These are phyloP conservation scores for Tetrahymena borealis DNA, from an alignment of 73 alveolate genomes.

Conservation along the genomic window DNA sequence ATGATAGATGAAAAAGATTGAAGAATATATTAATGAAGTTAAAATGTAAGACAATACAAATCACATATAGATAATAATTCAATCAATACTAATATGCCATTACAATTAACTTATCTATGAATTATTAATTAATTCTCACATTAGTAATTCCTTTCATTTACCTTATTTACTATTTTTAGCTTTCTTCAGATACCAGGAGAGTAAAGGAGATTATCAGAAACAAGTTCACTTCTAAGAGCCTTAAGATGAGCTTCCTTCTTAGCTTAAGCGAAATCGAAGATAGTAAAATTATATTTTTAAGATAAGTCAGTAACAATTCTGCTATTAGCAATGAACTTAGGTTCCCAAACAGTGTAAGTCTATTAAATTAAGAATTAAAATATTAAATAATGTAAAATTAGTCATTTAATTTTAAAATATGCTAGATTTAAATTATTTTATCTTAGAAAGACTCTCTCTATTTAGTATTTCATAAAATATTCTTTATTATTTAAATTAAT, in stretches of 20 bases:
- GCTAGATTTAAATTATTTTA: too few species aligned
- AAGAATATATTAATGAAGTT: not conserved
- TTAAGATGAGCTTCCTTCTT: constrained; percentile 40
- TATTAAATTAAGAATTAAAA: not conserved
- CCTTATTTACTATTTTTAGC: not conserved
- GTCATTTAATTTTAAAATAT: too few species aligned
- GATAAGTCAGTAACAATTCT: constrained; percentile 5
- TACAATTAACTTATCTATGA: not conserved
- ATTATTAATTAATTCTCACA: too few species aligned
- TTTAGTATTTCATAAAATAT: too few species aligned
- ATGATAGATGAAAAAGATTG: not conserved
- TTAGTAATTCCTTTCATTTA: too few species aligned
- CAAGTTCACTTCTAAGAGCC: constrained; percentile 19
- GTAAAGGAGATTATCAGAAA: constrained; percentile 2
- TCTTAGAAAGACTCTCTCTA: too few species aligned
- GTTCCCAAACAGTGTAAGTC: constrained; percentile 18
- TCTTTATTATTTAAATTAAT: too few species aligned
- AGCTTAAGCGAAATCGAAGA: constrained; percentile 38
- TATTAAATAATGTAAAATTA: not conserved
- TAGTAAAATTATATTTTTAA: constrained; percentile 12
- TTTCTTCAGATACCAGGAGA: not conserved
- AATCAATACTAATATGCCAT: not conserved
- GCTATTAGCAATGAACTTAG: constrained; percentile 2
- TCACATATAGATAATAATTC: too few species aligned
- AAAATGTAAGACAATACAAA: not conserved